Percentiles rank a stretch among this genome's conserved stretches.
Conservation (phyloP, 306 rosid species). For the Malus sylvestris region DNA sequence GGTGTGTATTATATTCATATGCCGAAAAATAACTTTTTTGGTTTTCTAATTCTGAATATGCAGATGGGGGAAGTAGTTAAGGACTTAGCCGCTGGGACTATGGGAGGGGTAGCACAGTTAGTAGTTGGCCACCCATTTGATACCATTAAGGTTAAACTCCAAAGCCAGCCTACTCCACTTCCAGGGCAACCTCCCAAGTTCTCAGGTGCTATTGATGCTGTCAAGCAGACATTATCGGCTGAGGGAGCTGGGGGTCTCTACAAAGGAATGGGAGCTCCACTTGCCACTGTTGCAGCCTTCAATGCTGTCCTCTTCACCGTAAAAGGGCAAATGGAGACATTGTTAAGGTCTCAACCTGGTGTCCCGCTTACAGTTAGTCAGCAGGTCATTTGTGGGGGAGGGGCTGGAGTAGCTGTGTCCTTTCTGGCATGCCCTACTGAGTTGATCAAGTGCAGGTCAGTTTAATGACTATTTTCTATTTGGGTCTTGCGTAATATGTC, state of each 20-base stretch:
- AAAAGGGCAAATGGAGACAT: conserved; percentile 81
- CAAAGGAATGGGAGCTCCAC: conserved; percentile 99
- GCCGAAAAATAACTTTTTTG: not conserved
- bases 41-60: conserved; percentile 1
- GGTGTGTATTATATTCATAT: not conserved
- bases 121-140: conserved; percentile 90
- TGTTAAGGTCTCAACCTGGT: conserved; percentile 72
- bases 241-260: conserved; percentile 92
- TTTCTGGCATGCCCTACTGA: conserved; percentile 94
- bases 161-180: conserved; percentile 87
- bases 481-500: not conserved
- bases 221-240: conserved; percentile 81
- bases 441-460: conserved; percentile 87
- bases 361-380: conserved; percentile 60
- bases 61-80: conserved; percentile 92
- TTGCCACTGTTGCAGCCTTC: conserved; percentile 94
- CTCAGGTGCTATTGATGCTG: conserved; percentile 89
- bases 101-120: conserved; percentile 93
- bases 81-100: conserved; percentile 85
- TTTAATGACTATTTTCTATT: conserved; percentile 2
- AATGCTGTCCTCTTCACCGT: conserved; percentile 86
- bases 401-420: conserved; percentile 93
- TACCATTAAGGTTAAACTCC: conserved; percentile 97
- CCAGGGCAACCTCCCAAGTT: conserved; percentile 77
- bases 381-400: conserved; percentile 78